Evolutionary conservation across 495 filamentous ascomycete genomes (phyloP).

Genomic region (Neurospora sp.): DNA sequence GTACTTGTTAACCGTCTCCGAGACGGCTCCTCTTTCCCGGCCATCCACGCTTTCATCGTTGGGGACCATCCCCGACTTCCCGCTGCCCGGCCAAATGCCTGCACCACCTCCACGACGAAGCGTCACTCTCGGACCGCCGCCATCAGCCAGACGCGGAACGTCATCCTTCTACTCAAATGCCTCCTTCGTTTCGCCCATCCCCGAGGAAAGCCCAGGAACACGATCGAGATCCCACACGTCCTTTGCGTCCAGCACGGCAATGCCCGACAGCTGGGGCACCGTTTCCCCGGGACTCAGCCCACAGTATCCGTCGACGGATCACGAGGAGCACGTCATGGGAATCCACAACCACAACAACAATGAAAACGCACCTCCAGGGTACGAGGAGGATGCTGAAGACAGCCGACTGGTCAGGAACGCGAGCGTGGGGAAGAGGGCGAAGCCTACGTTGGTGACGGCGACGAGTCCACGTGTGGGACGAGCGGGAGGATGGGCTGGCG

Average conservation of each 20-base stretch:
- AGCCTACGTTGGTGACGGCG: constrained; percentile 60
- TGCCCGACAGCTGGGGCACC: constrained; percentile 59
- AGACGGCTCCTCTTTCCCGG: constrained; percentile 26
- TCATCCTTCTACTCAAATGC: constrained; percentile 62
- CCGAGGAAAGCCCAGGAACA: constrained; percentile 54
- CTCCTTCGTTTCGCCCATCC: constrained; percentile 83
- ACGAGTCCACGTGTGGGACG: constrained; percentile 13
- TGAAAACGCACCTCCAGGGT: constrained; percentile 31
- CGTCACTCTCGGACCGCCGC: constrained; percentile 52
- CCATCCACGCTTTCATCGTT: constrained; percentile 46
- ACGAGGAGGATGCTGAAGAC: constrained; percentile 48
- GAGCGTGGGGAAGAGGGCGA: constrained; percentile 64
- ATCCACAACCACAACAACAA: background rate
- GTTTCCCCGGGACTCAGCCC: constrained; percentile 32
- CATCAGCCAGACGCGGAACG: constrained; percentile 56
- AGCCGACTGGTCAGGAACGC: constrained; percentile 63
- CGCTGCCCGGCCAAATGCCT: constrained; percentile 34
- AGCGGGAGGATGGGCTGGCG: constrained; percentile 15
- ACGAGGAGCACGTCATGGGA: constrained; percentile 36
- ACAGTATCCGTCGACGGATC: constrained; percentile 34
- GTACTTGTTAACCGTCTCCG: constrained; percentile 19
- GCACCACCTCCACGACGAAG: constrained; percentile 37
- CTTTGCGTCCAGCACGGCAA: constrained; percentile 71
- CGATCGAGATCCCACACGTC: constrained; percentile 54
- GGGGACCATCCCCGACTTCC: constrained; percentile 53